Percentiles rank a stretch among this genome's conserved stretches.
Conservation (phyloP, 495 filamentous ascomycete species). For the Aspergillus campestris region DNA sequence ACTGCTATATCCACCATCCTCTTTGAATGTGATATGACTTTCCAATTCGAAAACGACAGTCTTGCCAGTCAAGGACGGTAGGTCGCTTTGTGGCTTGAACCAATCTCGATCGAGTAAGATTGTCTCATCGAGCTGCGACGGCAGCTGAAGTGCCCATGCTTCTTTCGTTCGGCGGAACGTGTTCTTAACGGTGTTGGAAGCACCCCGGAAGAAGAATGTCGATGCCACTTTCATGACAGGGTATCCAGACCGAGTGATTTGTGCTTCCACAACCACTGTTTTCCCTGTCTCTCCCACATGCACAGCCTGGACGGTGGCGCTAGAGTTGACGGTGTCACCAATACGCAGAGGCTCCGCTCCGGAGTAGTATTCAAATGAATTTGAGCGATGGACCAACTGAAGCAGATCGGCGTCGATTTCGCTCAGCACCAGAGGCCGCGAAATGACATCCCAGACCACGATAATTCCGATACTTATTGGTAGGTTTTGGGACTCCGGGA, state of each 20-base stretch:
- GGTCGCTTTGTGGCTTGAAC: slow-evolving; percentile 8
- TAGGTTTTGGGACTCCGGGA: slow-evolving; percentile 2
- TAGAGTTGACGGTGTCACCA: slow-evolving; percentile 16
- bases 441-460: slow-evolving; percentile 24
- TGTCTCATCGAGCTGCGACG: slow-evolving; percentile 5
- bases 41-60: slow-evolving; percentile 11
- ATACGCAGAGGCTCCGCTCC: slow-evolving; percentile 14
- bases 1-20: background rate
- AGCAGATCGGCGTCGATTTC: slow-evolving; percentile 23
- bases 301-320: slow-evolving; percentile 12
- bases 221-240: slow-evolving; percentile 19
- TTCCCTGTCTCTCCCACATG: slow-evolving; percentile 16
- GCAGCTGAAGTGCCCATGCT: slow-evolving; percentile 5
- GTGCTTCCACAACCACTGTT: slow-evolving; percentile 16
- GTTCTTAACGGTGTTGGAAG: background rate
- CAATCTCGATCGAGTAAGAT: slow-evolving; percentile 16
- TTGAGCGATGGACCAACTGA: slow-evolving; percentile 25
- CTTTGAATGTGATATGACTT: slow-evolving; percentile 5
- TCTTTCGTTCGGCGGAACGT: slow-evolving; percentile 13
- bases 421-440: slow-evolving; percentile 15
- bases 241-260: slow-evolving; percentile 14
- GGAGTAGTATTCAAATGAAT: slow-evolving; percentile 15
- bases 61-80: slow-evolving; percentile 10
- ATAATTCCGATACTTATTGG: slow-evolving; percentile 19
- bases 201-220: slow-evolving; percentile 20